Conservation (phyloP, 345 rosid genomes). For the Citrus hindsii region DNA sequence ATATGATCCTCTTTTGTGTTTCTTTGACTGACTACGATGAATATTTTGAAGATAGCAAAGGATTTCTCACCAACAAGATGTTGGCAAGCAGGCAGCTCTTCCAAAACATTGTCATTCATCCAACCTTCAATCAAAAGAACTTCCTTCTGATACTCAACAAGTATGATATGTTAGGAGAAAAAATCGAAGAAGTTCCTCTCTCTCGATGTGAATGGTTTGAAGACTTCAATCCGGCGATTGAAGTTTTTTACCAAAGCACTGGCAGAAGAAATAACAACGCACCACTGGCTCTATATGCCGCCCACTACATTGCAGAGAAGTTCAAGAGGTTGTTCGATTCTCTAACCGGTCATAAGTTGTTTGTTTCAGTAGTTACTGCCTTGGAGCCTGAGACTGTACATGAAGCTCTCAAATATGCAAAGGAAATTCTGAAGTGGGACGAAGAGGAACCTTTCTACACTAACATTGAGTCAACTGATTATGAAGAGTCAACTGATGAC, state of each 20-base stretch:
- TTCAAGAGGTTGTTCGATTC: constrained; percentile 60
- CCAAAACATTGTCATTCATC: constrained; percentile 53
- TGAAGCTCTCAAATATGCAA: constrained; percentile 53
- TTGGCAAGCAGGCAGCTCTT: constrained; percentile 67
- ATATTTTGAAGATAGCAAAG: constrained; percentile 42
- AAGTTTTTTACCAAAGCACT: constrained; percentile 10
- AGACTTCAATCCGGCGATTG: constrained; percentile 62
- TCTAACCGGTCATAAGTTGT: constrained; percentile 58
- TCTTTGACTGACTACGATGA: constrained; percentile 65
- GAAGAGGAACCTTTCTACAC: constrained; percentile 30
- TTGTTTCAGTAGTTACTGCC: constrained; percentile 46
- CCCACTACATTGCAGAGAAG: constrained; percentile 62
- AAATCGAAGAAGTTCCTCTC: constrained; percentile 55
- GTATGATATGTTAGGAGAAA: constrained; percentile 74
- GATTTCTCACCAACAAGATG: constrained; percentile 72
- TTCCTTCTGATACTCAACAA: constrained; percentile 83
- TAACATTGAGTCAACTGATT: constrained; percentile 43
- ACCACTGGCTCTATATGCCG: constrained; percentile 60
- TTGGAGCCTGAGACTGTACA: constrained; percentile 61
- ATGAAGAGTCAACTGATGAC: constrained; percentile 41
- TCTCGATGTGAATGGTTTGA: constrained; percentile 76
- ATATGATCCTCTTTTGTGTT: constrained; percentile 65
- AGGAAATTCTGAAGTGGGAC: constrained; percentile 62
- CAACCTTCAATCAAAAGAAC: constrained; percentile 52
- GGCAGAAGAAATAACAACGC: constrained; percentile 28